Percentiles rank a stretch among this genome's conserved stretches.
Conservation (phyloP, 495 filamentous ascomycete species). For the Tuber aestivum region DNA sequence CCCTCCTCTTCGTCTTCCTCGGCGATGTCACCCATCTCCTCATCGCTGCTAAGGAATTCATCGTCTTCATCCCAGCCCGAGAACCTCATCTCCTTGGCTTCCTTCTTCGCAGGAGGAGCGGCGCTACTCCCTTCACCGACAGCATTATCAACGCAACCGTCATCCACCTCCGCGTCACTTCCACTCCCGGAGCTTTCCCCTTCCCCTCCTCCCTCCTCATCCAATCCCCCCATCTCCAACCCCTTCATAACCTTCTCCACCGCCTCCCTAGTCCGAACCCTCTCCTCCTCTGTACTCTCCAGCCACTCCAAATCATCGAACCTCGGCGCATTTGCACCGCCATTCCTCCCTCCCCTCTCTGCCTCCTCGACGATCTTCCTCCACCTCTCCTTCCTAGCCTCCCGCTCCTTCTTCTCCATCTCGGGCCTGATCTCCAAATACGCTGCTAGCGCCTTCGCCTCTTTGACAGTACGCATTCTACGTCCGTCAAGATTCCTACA, state of each 20-base stretch:
- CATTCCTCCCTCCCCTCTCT: constrained; percentile 58
- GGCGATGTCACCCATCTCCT: constrained; percentile 44
- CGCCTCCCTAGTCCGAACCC: constrained; percentile 75
- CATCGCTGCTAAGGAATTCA: constrained; percentile 77
- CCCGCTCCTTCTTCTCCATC: constrained; percentile 88
- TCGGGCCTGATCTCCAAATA: constrained; percentile 94
- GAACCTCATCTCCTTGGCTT: constrained; percentile 53
- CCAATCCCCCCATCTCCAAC: constrained; percentile 45
- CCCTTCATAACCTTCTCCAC: constrained; percentile 70
- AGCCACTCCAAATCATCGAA: constrained; percentile 86
- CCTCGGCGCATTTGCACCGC: constrained; percentile 64
- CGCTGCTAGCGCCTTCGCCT: constrained; percentile 90
- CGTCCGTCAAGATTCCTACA: constrained; percentile 91
- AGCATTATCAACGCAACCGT: constrained; percentile 36
- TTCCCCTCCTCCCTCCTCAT: constrained; percentile 50
- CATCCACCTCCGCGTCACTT: constrained; percentile 50
- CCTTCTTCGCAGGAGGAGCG: constrained; percentile 42
- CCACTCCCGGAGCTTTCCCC: constrained; percentile 53
- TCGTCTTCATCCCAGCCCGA: constrained; percentile 80
- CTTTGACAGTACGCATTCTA: constrained; percentile 80
- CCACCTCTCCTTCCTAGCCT: constrained; percentile 72
- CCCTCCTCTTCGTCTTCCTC: constrained; percentile 30
- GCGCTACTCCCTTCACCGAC: constrained; percentile 32
- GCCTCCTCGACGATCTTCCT: constrained; percentile 75
- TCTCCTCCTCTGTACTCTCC: constrained; percentile 80